Evolutionary conservation across 208 protist species (phyloP).

Genomic region (Acanthamoeba lugdunensis): DNA sequence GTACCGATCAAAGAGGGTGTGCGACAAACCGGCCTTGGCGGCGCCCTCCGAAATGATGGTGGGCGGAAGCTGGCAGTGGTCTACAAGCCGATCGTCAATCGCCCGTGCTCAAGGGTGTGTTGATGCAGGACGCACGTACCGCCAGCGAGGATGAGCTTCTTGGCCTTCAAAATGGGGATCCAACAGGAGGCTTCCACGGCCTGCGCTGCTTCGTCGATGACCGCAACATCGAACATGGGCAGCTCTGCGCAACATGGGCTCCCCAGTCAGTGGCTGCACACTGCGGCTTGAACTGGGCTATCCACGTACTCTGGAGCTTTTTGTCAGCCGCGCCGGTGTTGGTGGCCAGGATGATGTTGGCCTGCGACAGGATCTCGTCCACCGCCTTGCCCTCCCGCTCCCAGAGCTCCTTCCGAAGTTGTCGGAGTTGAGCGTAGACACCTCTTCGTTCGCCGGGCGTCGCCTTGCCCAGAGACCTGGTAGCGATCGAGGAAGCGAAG

Average conservation of each 20-base stretch:
- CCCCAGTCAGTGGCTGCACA: neutral
- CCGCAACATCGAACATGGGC: constrained; percentile 78
- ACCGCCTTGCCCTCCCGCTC: constrained; percentile 75
- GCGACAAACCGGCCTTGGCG: constrained; percentile 68
- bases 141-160: constrained; percentile 83
- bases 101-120: neutral
- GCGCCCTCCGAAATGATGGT: constrained; percentile 78
- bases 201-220: constrained; percentile 87
- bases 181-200: constrained; percentile 86
- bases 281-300: neutral
- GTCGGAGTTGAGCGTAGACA: constrained; percentile 49
- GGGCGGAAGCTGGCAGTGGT: constrained; percentile 82
- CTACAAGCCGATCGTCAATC: neutral
- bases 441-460: constrained; percentile 3
- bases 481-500: neutral
- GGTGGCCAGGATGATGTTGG: constrained; percentile 84
- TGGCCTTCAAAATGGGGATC: constrained; percentile 84
- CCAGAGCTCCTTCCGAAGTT: constrained; percentile 75
- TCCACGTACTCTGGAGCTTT: constrained; percentile 20
- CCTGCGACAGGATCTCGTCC: constrained; percentile 79
- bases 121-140: constrained; percentile 21
- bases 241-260: neutral
- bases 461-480: neutral
- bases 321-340: constrained; percentile 77
- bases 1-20: constrained; percentile 81